phyloP scores from a whole-genome alignment of 1,284 basidiomycete genomes.

The Xerocomus nothofagi region DNA sequence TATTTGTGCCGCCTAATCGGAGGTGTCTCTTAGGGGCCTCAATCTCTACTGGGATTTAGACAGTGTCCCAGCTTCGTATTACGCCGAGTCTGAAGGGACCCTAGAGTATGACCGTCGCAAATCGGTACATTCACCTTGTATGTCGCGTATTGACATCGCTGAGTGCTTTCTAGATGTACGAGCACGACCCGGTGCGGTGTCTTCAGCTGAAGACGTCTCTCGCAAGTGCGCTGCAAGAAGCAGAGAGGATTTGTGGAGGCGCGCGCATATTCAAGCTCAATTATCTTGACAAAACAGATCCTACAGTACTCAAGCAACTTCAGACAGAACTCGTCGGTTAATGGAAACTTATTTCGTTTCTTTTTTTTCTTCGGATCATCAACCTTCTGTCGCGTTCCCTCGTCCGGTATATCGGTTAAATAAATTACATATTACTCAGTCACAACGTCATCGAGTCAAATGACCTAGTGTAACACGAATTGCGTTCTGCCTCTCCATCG shows the following conservation, averaged over 20 bases:
- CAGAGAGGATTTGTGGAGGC: constrained; percentile 57
- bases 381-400: constrained; percentile 1
- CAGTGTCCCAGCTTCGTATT: constrained; percentile 54
- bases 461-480: constrained; percentile 26
- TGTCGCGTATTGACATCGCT: constrained; percentile 5
- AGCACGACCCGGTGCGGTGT: constrained; percentile 67
- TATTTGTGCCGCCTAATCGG: background rate
- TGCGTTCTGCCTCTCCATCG: constrained; percentile 30
- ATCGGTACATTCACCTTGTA: constrained; percentile 44
- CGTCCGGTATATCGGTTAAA: constrained; percentile 2
- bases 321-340: constrained; percentile 46
- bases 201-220: constrained; percentile 61
- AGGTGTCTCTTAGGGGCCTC: constrained; percentile 33
- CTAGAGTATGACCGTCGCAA: constrained; percentile 70
- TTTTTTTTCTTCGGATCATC: background rate
- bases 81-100: constrained; percentile 59
- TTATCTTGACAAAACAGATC: constrained; percentile 67
- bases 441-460: constrained; percentile 10
- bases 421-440: background rate
- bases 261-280: constrained; percentile 52
- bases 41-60: constrained; percentile 68
- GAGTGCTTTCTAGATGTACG: constrained; percentile 50
- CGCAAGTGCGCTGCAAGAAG: constrained; percentile 56
- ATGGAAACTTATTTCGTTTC: background rate
- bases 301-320: constrained; percentile 67